A percentile compares a stretch with the other conserved stretches of the same genome.
phyloP scores from a whole-genome alignment of 345 rosid species.

The Camelina sativa region DNA sequence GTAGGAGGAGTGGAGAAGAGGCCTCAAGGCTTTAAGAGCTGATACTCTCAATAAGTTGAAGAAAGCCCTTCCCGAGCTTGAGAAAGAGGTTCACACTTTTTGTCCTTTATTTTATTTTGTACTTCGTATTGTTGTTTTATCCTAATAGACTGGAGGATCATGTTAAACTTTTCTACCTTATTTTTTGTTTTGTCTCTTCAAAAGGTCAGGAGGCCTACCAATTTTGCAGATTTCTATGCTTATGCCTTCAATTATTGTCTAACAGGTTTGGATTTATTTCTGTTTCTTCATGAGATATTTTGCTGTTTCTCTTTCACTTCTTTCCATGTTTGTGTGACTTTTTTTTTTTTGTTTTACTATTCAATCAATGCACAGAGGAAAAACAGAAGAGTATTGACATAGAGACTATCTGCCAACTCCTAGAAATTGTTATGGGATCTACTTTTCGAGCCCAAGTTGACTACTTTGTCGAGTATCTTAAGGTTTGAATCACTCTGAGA shows the following conservation, averaged over 20 bases:
- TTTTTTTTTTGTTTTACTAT: constrained; percentile 9
- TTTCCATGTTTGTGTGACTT: neutral
- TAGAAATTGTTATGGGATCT: constrained; percentile 80
- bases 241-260: constrained; percentile 87
- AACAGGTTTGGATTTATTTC: constrained; percentile 59
- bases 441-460: constrained; percentile 76
- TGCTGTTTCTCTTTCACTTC: neutral
- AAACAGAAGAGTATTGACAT: constrained; percentile 88
- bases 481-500: constrained; percentile 22
- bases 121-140: neutral
- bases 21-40: constrained; percentile 70
- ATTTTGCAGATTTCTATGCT: constrained; percentile 81
- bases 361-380: constrained; percentile 64
- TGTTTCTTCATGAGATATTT: constrained; percentile 2
- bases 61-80: constrained; percentile 76
- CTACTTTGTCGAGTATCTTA: constrained; percentile 58
- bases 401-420: constrained; percentile 84
- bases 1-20: constrained; percentile 95
- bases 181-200: constrained; percentile 31
- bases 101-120: neutral
- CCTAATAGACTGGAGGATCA: neutral
- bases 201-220: constrained; percentile 71
- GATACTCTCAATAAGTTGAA: constrained; percentile 70
- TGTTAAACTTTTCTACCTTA: constrained; percentile 1
- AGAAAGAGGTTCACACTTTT: constrained; percentile 73